Evolutionary conservation across 768 basidiomycete genomes (phyloP).

Genomic region (Lepiota brunneoincarnata): DNA sequence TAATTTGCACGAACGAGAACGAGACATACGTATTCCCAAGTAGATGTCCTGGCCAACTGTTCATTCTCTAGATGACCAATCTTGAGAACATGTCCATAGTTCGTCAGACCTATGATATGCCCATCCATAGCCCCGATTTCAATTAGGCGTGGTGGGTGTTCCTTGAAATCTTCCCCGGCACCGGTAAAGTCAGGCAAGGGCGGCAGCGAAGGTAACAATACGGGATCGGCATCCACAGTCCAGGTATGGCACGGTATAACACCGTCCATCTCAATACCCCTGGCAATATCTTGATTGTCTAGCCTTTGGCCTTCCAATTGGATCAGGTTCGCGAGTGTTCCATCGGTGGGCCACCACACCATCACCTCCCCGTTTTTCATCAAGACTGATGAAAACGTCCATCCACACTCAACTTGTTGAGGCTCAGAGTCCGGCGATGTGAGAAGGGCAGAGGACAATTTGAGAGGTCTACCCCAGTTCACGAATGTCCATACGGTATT

Average conservation of each 20-base stretch:
- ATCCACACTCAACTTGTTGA: slow-evolving; percentile 75
- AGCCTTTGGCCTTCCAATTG: slow-evolving; percentile 39
- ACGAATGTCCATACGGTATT: slow-evolving; percentile 71
- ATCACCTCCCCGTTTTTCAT: slow-evolving; percentile 69
- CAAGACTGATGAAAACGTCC: slow-evolving; percentile 75
- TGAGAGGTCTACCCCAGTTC: slow-evolving; percentile 79
- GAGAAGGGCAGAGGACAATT: slow-evolving; percentile 47
- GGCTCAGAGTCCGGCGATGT: slow-evolving; percentile 41
- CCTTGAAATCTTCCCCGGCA: slow-evolving; percentile 18
- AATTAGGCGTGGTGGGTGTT: slow-evolving; percentile 48
- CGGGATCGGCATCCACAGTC: slow-evolving; percentile 53
- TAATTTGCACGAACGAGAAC: not conserved
- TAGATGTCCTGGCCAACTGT: slow-evolving; percentile 30
- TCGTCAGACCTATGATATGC: slow-evolving; percentile 76
- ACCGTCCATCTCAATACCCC: slow-evolving; percentile 32
- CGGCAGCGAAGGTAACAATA: slow-evolving; percentile 58
- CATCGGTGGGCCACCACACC: slow-evolving; percentile 70
- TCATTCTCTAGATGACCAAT: slow-evolving; percentile 48
- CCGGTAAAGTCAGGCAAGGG: slow-evolving; percentile 48
- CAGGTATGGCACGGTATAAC: slow-evolving; percentile 62
- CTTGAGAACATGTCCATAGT: slow-evolving; percentile 73
- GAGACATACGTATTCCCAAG: slow-evolving; percentile 70
- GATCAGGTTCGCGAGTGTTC: slow-evolving; percentile 36
- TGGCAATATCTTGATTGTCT: slow-evolving; percentile 38
- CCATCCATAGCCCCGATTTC: slow-evolving; percentile 80